These are phyloP conservation scores for Lichtheimia corymbifera DNA, from an alignment of 371 early-diverging fungal genomes.

Conservation along the genomic window DNA sequence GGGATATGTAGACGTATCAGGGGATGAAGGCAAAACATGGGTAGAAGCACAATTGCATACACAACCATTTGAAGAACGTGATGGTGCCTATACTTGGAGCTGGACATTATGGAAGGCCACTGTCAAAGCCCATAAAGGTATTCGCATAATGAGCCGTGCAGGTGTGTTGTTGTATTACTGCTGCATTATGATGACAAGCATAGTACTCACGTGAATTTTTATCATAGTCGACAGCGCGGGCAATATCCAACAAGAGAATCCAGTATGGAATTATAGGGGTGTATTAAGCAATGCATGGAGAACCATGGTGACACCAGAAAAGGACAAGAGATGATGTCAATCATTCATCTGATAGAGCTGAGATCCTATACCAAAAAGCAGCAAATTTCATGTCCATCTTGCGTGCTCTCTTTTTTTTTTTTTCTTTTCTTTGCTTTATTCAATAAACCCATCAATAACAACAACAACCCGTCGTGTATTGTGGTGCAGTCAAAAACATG, in stretches of 20 bases:
- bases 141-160: conserved; percentile 68
- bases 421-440: too few species aligned
- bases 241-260: conserved; percentile 77
- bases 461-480: too few species aligned
- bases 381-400: too few species aligned
- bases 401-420: too few species aligned
- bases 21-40: conserved; percentile 86
- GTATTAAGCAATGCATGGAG: conserved; percentile 82
- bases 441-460: too few species aligned
- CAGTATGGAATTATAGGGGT: conserved; percentile 85
- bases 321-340: too few species aligned
- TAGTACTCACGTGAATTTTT: neutral
- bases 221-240: conserved; percentile 66
- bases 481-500: too few species aligned
- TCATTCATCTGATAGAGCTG: too few species aligned
- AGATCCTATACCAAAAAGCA: too few species aligned
- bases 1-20: conserved; percentile 64
- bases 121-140: conserved; percentile 28
- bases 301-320: neutral
- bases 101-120: conserved; percentile 79
- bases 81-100: conserved; percentile 56
- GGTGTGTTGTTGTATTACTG: conserved; percentile 49
- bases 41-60: conserved; percentile 51
- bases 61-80: conserved; percentile 26
- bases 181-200: neutral